phyloP scores from a whole-genome alignment of 768 basidiomycete species.

The Hirschioporus abietinus region DNA sequence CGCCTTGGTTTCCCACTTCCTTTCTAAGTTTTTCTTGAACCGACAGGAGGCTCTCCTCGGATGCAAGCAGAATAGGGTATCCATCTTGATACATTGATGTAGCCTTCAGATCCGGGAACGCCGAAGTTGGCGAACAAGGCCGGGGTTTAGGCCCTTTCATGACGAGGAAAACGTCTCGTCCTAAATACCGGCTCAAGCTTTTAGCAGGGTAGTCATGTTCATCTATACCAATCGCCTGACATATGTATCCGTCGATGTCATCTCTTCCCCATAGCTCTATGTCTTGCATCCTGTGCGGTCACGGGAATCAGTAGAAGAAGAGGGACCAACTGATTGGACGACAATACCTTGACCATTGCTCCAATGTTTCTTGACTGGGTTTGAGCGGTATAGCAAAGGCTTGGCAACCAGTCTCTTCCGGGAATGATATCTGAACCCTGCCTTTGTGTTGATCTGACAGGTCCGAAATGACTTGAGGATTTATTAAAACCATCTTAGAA shows the following conservation, averaged over 20 bases:
- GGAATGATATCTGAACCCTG: slow-evolving; percentile 51
- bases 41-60: slow-evolving; percentile 56
- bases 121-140: slow-evolving; percentile 39
- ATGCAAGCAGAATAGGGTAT: slow-evolving; percentile 63
- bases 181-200: slow-evolving; percentile 58
- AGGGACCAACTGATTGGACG: not conserved
- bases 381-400: slow-evolving; percentile 54
- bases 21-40: slow-evolving; percentile 43
- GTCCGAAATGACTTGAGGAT: slow-evolving; percentile 48
- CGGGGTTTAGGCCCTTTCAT: slow-evolving; percentile 61
- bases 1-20: slow-evolving; percentile 43
- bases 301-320: slow-evolving; percentile 5
- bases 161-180: slow-evolving; percentile 53
- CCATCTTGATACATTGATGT: slow-evolving; percentile 56
- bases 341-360: slow-evolving; percentile 55
- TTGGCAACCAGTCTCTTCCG: slow-evolving; percentile 50
- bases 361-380: slow-evolving; percentile 44
- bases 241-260: slow-evolving; percentile 64
- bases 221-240: slow-evolving; percentile 32
- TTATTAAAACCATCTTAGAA: slow-evolving; percentile 60
- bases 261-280: slow-evolving; percentile 43
- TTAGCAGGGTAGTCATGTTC: slow-evolving; percentile 41
- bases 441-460: slow-evolving; percentile 40
- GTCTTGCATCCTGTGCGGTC: slow-evolving; percentile 41
- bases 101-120: slow-evolving; percentile 54